Conservation (phyloP, 805 yeast genomes). For the Yamadazyma sp. region DNA sequence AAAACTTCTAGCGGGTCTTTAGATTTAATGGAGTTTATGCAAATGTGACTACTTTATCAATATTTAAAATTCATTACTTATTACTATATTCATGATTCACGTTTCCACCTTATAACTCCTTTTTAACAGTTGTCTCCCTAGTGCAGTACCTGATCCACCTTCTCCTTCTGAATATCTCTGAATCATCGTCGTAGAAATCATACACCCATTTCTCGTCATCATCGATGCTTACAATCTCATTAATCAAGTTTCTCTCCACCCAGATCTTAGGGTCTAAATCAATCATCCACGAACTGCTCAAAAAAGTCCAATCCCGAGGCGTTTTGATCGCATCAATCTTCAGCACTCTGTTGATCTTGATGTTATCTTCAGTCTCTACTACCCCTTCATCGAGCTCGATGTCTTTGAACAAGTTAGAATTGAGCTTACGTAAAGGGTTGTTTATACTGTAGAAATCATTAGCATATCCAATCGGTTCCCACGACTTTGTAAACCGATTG, state of each 20-base stretch:
- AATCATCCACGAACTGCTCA: conserved; percentile 54
- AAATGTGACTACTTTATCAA: conserved; percentile 4
- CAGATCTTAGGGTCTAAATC: conserved; percentile 65
- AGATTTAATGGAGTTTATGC: conserved; percentile 53
- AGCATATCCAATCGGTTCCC: conserved; percentile 65
- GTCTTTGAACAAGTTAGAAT: conserved; percentile 16
- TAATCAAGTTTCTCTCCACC: conserved; percentile 53
- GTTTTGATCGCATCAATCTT: conserved; percentile 44
- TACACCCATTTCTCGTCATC: conserved; percentile 85
- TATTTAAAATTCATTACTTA: background rate
- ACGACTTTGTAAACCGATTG: conserved; percentile 48
- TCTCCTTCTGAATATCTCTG: conserved; percentile 54
- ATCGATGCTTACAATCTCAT: conserved; percentile 59
- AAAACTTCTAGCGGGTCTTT: conserved; percentile 27
- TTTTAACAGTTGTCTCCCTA: conserved; percentile 5
- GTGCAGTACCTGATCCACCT: conserved; percentile 54
- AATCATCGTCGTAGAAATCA: conserved; percentile 44
- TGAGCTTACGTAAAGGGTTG: conserved; percentile 24
- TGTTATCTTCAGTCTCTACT: conserved; percentile 18
- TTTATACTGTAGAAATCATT: conserved; percentile 54
- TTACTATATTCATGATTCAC: conserved; percentile 2
- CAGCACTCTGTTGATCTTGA: conserved; percentile 10
- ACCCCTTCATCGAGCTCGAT: conserved; percentile 16
- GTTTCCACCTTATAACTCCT: background rate
- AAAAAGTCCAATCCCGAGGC: conserved; percentile 46